Conservation (phyloP, 371 early-diverging fungal species). For the Nematocida major region DNA sequence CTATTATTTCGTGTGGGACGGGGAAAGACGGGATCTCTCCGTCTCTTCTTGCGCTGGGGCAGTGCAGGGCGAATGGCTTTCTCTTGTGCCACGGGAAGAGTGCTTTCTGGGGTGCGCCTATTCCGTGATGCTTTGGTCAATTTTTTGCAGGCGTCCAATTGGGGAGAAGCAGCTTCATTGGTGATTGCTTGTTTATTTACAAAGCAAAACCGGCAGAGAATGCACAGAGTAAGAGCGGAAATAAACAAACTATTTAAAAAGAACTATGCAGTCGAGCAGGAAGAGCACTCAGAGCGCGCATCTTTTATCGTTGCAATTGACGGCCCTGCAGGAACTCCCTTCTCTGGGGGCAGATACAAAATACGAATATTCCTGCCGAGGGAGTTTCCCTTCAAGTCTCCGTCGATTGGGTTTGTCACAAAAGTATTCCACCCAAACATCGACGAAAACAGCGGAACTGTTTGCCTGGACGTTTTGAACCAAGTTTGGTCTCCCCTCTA, state of each 20-base stretch:
- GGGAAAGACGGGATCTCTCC: too few relatives aligned
- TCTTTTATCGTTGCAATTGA: slow-evolving; percentile 56
- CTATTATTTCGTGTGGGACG: too few relatives aligned
- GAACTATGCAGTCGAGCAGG: slow-evolving; percentile 52
- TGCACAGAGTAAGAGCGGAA: slow-evolving; percentile 57
- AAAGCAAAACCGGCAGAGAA: slow-evolving; percentile 36
- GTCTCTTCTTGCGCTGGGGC: too few relatives aligned
- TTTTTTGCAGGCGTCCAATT: too few relatives aligned
- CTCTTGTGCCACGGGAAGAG: too few relatives aligned
- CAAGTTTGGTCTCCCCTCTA: slow-evolving; percentile 89
- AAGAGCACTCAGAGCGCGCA: slow-evolving; percentile 24
- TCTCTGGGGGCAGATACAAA: slow-evolving; percentile 84
- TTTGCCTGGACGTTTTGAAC: slow-evolving; percentile 96
- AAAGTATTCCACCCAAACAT: slow-evolving; percentile 98
- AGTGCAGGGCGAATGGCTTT: too few relatives aligned
- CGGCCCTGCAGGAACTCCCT: slow-evolving; percentile 70
- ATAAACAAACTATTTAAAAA: slow-evolving; percentile 56
- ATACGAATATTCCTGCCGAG: slow-evolving; percentile 92
- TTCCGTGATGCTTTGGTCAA: too few relatives aligned
- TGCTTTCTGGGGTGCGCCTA: too few relatives aligned
- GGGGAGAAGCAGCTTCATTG: neutral
- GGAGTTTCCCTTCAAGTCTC: slow-evolving; percentile 96
- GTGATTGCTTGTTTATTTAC: slow-evolving; percentile 45
- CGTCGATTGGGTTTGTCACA: slow-evolving; percentile 95
- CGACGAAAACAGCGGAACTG: slow-evolving; percentile 94